Evolutionary conservation across 306 rosid genomes (phyloP).

Genomic region (Nissolia schottii): DNA sequence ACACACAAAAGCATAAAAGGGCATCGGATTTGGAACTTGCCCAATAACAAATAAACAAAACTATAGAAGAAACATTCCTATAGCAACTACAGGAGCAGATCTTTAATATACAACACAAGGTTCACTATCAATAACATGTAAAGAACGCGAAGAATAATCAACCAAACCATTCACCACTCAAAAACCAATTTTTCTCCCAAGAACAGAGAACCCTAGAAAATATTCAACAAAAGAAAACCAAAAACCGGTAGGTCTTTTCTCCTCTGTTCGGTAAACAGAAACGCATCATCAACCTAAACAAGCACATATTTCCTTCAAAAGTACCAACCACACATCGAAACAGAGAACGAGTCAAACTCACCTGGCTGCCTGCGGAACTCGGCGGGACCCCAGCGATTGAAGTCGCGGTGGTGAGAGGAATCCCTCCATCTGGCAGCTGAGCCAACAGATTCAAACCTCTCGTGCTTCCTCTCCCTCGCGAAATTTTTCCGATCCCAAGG

Average conservation of each 20-base stretch:
- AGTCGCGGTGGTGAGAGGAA: conserved; percentile 75
- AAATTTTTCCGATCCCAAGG: conserved; percentile 98
- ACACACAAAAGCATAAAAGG: neutral
- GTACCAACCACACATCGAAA: neutral
- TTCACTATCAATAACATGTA: neutral
- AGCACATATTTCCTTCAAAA: too few relatives aligned
- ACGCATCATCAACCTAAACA: neutral
- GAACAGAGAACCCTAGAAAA: too few relatives aligned
- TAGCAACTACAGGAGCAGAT: conserved; percentile 24
- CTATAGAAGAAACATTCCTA: neutral
- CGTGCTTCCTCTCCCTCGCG: conserved; percentile 98
- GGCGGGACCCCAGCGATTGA: conserved; percentile 73
- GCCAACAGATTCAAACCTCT: conserved; percentile 76
- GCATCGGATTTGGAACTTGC: too few relatives aligned
- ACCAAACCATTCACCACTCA: neutral
- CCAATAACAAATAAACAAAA: neutral
- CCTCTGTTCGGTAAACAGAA: neutral
- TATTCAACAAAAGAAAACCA: too few relatives aligned
- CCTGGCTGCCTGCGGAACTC: conserved; percentile 83
- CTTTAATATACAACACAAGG: conserved; percentile 29
- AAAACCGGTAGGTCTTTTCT: neutral
- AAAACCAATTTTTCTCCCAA: too few relatives aligned
- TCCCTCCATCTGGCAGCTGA: conserved; percentile 91
- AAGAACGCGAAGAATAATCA: neutral
- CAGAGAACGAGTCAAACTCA: conserved; percentile 20